Conservation (phyloP, 2,329 filamentous ascomycete genomes). For the Diaporthe capsici region DNA sequence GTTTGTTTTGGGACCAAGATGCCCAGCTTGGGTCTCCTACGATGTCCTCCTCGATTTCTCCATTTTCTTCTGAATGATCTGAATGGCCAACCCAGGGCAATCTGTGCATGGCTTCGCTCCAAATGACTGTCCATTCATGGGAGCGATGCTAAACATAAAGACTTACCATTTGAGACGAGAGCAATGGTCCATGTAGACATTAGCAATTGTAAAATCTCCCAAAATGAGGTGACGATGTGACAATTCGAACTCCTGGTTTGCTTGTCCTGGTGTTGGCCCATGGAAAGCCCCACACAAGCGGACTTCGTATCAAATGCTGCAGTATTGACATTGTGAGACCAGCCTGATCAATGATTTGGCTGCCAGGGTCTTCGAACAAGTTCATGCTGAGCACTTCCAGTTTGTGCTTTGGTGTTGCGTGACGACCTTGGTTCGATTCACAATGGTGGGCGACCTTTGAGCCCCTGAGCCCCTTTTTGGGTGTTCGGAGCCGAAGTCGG, state of each 20-base stretch:
- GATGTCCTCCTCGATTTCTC: not conserved
- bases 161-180: not conserved
- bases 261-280: too few species aligned
- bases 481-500: constrained; percentile 1
- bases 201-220: not conserved
- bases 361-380: too few species aligned
- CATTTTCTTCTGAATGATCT: not conserved
- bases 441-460: not conserved
- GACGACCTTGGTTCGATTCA: not conserved
- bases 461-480: not conserved
- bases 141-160: not conserved
- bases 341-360: not conserved
- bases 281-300: too few species aligned
- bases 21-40: not conserved
- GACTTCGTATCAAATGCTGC: too few species aligned
- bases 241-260: not conserved
- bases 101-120: not conserved
- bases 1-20: not conserved
- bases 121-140: not conserved
- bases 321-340: not conserved
- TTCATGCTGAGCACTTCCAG: too few species aligned
- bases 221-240: not conserved
- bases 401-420: not conserved
- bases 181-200: not conserved
- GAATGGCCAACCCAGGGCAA: not conserved